phyloP scores from a whole-genome alignment of 2,329 filamentous ascomycete species.

The Cladophialophora immunda region DNA sequence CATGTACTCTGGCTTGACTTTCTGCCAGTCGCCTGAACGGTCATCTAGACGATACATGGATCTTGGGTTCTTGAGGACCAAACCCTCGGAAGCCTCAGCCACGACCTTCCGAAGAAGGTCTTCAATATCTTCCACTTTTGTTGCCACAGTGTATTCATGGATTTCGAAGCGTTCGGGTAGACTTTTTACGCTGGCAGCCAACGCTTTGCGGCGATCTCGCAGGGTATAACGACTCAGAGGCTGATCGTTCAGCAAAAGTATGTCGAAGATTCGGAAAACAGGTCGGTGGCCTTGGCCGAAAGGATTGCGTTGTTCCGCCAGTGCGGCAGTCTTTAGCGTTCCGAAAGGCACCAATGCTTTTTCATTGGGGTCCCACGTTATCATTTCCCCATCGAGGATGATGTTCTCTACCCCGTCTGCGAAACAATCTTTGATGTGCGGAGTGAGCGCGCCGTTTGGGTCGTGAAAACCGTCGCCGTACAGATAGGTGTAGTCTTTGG shows the following conservation, averaged over 20 bases:
- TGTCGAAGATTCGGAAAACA: slow-evolving; percentile 87
- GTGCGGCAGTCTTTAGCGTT: slow-evolving; percentile 88
- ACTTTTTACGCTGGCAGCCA: slow-evolving; percentile 74
- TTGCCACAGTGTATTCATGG: slow-evolving; percentile 74
- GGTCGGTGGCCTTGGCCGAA: slow-evolving; percentile 74
- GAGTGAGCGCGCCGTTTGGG: slow-evolving; percentile 77
- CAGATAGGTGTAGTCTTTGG: slow-evolving; percentile 94
- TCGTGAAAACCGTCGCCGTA: slow-evolving; percentile 83
- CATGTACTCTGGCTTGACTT: slow-evolving; percentile 99
- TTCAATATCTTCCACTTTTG: slow-evolving; percentile 76
- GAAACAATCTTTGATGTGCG: slow-evolving; percentile 81
- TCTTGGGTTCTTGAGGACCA: slow-evolving; percentile 91
- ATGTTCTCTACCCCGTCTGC: slow-evolving; percentile 79
- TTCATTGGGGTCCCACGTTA: slow-evolving; percentile 90
- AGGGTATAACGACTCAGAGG: slow-evolving; percentile 83
- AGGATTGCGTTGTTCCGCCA: slow-evolving; percentile 79
- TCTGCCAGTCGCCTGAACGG: slow-evolving; percentile 96
- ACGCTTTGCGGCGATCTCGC: slow-evolving; percentile 77
- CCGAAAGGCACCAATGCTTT: slow-evolving; percentile 90
- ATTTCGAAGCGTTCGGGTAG: slow-evolving; percentile 83
- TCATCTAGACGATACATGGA: slow-evolving; percentile 88
- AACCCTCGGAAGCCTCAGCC: slow-evolving; percentile 84
- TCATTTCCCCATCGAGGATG: slow-evolving; percentile 97
- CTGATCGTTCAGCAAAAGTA: slow-evolving; percentile 84
- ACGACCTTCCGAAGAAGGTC: slow-evolving; percentile 81